A percentile compares a stretch with the other conserved stretches of the same genome.
These are phyloP conservation scores for Rhynchospora tenuis DNA, from an alignment of 176 grass and related monocot species.

Conservation along the genomic window DNA sequence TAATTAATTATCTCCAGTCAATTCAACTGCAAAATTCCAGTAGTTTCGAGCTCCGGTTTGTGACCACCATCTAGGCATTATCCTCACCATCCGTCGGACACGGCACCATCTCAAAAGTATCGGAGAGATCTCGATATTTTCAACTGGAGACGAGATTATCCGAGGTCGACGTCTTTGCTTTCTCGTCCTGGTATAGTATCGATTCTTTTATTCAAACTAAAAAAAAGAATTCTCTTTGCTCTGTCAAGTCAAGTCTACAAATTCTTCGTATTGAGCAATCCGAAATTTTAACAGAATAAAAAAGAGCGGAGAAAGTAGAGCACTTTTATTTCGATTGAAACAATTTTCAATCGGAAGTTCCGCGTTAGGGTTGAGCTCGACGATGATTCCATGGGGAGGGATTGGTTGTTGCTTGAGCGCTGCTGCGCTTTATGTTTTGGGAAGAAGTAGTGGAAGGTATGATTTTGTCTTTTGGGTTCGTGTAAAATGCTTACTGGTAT, in stretches of 20 bases:
- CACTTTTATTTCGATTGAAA: background rate
- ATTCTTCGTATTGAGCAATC: background rate
- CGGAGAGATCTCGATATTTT: background rate
- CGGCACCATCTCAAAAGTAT: background rate
- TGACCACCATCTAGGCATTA: too few species aligned
- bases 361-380: constrained; percentile 19
- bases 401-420: constrained; percentile 85
- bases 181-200: background rate
- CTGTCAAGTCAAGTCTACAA: background rate
- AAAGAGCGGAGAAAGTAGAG: background rate
- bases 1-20: background rate
- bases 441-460: constrained; percentile 89
- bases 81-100: too few species aligned
- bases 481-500: background rate
- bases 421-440: constrained; percentile 74
- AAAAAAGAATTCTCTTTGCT: background rate
- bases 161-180: background rate
- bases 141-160: background rate
- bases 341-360: background rate
- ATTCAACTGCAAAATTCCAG: background rate
- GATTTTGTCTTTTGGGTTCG: background rate
- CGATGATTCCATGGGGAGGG: constrained; percentile 83
- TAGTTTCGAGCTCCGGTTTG: background rate
- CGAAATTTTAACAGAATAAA: background rate
- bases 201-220: constrained; percentile 2